Base-by-base conservation (phyloP, 345 rosid species). In the Sonneratia caseolaris region DNA sequence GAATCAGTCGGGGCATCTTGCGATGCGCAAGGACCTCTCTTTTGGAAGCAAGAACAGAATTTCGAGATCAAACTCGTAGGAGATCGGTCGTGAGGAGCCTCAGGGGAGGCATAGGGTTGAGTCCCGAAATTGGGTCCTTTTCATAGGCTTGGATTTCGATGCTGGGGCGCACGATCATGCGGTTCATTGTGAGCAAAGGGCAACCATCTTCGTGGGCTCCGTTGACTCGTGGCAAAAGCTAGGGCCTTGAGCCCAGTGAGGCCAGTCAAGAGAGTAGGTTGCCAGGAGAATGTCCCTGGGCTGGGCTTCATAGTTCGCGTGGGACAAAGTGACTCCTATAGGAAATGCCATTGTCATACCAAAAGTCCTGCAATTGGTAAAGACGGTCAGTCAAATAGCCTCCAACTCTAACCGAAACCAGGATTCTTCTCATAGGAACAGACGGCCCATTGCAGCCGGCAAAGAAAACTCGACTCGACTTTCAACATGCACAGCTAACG, bases 21-120 rank as follows among this genome's bases (percentile, higher is more conserved):
- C 64, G 0, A 77, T 74, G 82, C 79, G 81, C 45, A 84, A 77
- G 1, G 9, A 79, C 72, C 73, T 76, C 72, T 68, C 77, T 77
- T 5, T 67, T 75, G 0, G 74, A 76, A 4, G 11, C 32, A 4
- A 8, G 16, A 3, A 75, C n/a, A 0, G 83, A 69, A 27, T 27
- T 27, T 27, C 32, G 32, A 27, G 32, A 27, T 0, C 32, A 27
- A 27, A 27, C 32, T 27, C 32, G 32, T 27, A 27, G 32, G 83
- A 71, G 18, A 72, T 72, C 81, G 1, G 79, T 72, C 19, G 72
- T 57, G 7, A 77, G 35, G 14, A 81, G 67, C 24, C 75, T 61
- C 2, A 81, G 62, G 1, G 61, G 21, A n/a, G 66, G 43, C 4
- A 71, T 8, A 1, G 62, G 64, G 66, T 18, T 10, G 3, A 45